phyloP scores from a whole-genome alignment of 371 early-diverging fungal species.

The Mortierella sp. region DNA sequence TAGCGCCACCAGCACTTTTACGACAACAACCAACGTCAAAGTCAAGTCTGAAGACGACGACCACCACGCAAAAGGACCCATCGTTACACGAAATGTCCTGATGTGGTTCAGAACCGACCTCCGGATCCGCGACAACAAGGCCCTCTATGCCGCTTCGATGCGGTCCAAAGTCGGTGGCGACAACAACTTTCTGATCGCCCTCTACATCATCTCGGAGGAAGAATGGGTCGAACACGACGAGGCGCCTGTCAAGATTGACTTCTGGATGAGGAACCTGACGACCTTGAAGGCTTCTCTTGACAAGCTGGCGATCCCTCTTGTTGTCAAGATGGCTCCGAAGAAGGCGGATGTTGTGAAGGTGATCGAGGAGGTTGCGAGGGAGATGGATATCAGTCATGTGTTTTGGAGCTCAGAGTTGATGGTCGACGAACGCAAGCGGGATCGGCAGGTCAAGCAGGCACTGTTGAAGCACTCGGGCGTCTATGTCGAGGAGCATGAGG shows the following conservation, averaged over 20 bases:
- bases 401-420: constrained; percentile 43
- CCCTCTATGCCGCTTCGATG: constrained; percentile 56
- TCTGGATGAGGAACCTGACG: constrained; percentile 63
- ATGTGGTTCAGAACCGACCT: constrained; percentile 70
- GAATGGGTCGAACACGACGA: constrained; percentile 70
- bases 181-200: constrained; percentile 45
- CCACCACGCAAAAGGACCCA: constrained; percentile 5
- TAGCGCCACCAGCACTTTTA: neutral
- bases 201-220: constrained; percentile 66
- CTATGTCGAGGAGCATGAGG: constrained; percentile 56
- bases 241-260: constrained; percentile 68
- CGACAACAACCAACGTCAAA: neutral
- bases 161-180: constrained; percentile 33
- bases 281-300: constrained; percentile 55
- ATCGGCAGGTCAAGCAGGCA: constrained; percentile 21
- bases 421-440: constrained; percentile 55
- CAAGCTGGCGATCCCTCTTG: constrained; percentile 63
- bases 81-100: constrained; percentile 44
- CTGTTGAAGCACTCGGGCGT: constrained; percentile 6
- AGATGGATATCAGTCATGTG: constrained; percentile 42
- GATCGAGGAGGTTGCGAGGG: constrained; percentile 22
- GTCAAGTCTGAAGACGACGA: constrained; percentile 20
- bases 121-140: constrained; percentile 62
- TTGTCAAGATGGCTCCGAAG: constrained; percentile 47
- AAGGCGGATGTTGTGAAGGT: constrained; percentile 44